phyloP scores from a whole-genome alignment of 441 rosid genomes.

The Bruguiera hainesii region DNA sequence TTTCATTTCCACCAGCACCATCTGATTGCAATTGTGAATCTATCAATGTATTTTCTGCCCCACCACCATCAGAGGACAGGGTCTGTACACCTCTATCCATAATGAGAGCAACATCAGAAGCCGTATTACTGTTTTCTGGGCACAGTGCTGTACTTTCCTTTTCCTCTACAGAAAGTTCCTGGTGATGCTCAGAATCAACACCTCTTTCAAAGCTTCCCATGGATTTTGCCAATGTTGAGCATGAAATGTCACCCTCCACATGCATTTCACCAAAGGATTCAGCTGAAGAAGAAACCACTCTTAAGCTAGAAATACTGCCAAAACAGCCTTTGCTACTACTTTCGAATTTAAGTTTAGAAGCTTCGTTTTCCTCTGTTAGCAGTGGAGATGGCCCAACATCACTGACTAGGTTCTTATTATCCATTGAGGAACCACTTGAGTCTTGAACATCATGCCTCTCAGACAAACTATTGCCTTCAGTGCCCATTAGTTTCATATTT shows the following conservation, averaged over 20 bases:
- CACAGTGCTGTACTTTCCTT: constrained; percentile 32
- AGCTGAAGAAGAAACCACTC: constrained; percentile 23
- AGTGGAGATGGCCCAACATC: constrained; percentile 29
- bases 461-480: constrained; percentile 20
- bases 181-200: constrained; percentile 9
- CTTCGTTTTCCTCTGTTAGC: constrained; percentile 26
- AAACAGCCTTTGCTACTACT: constrained; percentile 20
- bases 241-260: constrained; percentile 15
- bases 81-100: constrained; percentile 26
- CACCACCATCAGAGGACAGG: constrained; percentile 25
- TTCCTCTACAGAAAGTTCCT: constrained; percentile 18
- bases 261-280: constrained; percentile 27
- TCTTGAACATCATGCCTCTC: constrained; percentile 33
- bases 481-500: constrained; percentile 17
- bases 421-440: constrained; percentile 25
- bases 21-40: constrained; percentile 33
- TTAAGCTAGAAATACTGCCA: constrained; percentile 17
- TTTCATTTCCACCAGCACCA: constrained; percentile 29
- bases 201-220: constrained; percentile 19
- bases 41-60: constrained; percentile 25
- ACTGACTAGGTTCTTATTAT: constrained; percentile 19
- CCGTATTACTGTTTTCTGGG: constrained; percentile 25
- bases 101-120: constrained; percentile 21
- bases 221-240: constrained; percentile 23
- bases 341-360: constrained; percentile 27